Evolutionary conservation across 1,139 yeast genomes (phyloP).

Genomic region (Geotrichum fermentans): DNA sequence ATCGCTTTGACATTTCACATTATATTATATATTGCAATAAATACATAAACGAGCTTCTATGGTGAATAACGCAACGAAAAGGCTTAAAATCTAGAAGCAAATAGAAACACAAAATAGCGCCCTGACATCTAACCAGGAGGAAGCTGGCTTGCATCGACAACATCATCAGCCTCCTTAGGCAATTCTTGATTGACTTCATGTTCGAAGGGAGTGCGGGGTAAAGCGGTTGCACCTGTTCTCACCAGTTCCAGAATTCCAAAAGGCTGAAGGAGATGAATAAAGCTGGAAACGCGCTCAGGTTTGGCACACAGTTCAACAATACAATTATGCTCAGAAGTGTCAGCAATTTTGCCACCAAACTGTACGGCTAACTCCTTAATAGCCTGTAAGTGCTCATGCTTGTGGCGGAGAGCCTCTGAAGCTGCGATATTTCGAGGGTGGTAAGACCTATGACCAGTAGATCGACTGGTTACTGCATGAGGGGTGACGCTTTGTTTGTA

Average conservation of each 20-base stretch:
- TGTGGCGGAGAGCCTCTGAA: conserved; percentile 89
- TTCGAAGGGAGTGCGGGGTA: conserved; percentile 88
- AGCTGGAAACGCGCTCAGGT: conserved; percentile 81
- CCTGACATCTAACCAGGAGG: conserved; percentile 94
- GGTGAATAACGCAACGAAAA: no score
- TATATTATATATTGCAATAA: no score
- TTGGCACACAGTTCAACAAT: conserved; percentile 92
- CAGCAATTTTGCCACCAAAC: conserved; percentile 90
- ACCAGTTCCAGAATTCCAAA: conserved; percentile 95
- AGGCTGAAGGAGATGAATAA: conserved; percentile 84
- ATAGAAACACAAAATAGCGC: no score
- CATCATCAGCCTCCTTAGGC: conserved; percentile 58
- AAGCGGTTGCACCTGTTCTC: conserved; percentile 97
- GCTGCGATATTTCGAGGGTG: conserved; percentile 91
- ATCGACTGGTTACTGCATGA: no score
- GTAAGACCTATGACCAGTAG: conserved; percentile 45
- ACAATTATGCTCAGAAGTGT: conserved; percentile 88
- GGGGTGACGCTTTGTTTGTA: conserved; percentile 27
- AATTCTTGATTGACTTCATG: conserved; percentile 46
- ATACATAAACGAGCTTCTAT: no score
- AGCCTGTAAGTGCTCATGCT: conserved; percentile 81
- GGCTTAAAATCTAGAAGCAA: no score
- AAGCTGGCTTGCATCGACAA: conserved; percentile 43
- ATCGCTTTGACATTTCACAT: no score
- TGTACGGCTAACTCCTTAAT: conserved; percentile 74